A percentile compares a stretch with the other conserved stretches of the same genome.
phyloP scores from a whole-genome alignment of 495 filamentous ascomycete species.

The Lineolata rhizophorae region DNA sequence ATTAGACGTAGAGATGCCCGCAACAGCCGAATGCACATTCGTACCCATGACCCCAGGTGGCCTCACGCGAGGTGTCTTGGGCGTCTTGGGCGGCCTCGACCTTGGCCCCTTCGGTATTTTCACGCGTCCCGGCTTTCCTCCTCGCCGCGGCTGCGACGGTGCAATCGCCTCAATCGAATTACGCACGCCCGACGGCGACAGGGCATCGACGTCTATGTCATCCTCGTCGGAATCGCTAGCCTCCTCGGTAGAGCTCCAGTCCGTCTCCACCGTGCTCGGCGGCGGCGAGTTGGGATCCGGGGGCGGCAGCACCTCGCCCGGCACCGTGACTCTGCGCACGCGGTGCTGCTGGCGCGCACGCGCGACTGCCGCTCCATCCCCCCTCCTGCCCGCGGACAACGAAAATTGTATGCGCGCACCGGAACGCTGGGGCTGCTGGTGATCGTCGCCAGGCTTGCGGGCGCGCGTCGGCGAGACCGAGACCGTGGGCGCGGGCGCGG shows the following conservation, averaged over 20 bases:
- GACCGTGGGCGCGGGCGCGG: background rate
- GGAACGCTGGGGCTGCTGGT: constrained; percentile 17
- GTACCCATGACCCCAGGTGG: constrained; percentile 27
- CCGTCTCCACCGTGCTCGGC: background rate
- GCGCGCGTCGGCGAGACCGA: constrained; percentile 18
- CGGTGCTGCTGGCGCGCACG: constrained; percentile 11
- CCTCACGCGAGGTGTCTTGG: constrained; percentile 23
- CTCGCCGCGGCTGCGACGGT: constrained; percentile 13
- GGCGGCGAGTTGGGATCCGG: constrained; percentile 7
- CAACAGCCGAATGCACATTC: constrained; percentile 29
- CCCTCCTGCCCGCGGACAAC: too few relatives aligned
- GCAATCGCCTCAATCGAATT: too few relatives aligned
- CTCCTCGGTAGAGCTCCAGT: background rate
- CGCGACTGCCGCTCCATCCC: constrained; percentile 19
- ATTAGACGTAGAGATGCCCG: constrained; percentile 59
- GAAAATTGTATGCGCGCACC: too few relatives aligned
- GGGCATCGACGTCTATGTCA: background rate
- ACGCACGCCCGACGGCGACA: too few relatives aligned
- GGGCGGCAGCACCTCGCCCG: constrained; percentile 24
- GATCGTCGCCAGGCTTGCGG: constrained; percentile 20
- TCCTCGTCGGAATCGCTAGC: background rate
- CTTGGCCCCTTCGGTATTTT: constrained; percentile 10
- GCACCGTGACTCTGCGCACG: constrained; percentile 4
- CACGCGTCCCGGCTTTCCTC: constrained; percentile 8
- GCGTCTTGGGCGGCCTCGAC: constrained; percentile 14